Base-by-base conservation (phyloP, 225 moss, liverwort and hornwort genomes). In the Sphagnum contortum region DNA sequence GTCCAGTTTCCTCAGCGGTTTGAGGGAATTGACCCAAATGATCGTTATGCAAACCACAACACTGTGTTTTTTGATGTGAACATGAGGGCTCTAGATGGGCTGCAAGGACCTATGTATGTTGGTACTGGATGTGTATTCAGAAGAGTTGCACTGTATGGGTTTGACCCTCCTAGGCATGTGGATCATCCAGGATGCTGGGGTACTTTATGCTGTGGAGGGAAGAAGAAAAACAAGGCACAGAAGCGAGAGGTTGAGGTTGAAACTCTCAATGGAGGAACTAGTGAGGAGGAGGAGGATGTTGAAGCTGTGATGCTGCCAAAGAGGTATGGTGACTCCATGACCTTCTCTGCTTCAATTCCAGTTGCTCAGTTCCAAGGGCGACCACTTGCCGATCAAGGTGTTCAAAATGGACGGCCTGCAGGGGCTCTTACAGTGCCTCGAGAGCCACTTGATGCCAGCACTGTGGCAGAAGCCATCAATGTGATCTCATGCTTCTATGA, bases 11-110 rank as follows among this genome's bases (percentile, higher is more conserved):
- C 94, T 2, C 94, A 94, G 70, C 65, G 94, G 45, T 94, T 94
- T 63, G 93, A 94, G 69, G 93, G 93, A 3, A 90, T 94, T 14
- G 90, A 94, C 45, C 93, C 93, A 44, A 94, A 84, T 68, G 93
- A 94, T 73, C 90, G 93, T 54, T 94, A 94, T 69, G 93, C 93
- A n/a, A 94, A 94, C 64, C 86, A 87, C 55, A 94, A 94, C 63
- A 94, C 93, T 4, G 93, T 94, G 57, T 94, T 94, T 76, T 94
- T 94, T 61, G 93, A 94, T 57, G 88, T 94, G n/a, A 94, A 94
- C 64, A 94, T 94, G 93, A 76, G 90, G 65, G 93, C 93, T 48
- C 55, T 94, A 4, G 93, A 94, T 67, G 93, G 93, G 3, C 73
- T 94, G 4, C 93, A 94, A 72, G 93, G 93, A 12, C 93, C 93